These are phyloP conservation scores for Cystobasidiaceae sp. DNA, from an alignment of 1,284 basidiomycete species.

Conservation along the genomic window DNA sequence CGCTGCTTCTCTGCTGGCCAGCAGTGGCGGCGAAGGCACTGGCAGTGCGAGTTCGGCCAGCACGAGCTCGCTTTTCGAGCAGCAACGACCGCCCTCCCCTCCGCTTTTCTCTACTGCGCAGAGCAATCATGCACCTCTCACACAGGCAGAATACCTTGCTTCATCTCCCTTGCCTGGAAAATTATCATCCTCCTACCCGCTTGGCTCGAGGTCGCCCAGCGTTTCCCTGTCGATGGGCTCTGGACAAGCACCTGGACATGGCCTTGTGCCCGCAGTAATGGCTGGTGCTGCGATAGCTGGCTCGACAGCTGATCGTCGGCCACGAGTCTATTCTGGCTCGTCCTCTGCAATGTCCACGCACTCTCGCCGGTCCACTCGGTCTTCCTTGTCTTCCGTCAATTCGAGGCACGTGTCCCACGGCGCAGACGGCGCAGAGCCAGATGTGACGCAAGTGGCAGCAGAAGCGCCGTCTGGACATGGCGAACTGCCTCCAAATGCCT, in stretches of 20 bases:
- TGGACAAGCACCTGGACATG: background rate
- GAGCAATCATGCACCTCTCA: background rate
- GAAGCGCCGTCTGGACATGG: background rate
- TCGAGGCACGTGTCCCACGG: background rate
- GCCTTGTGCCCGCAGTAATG: constrained; percentile 6
- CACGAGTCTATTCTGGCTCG: too few relatives aligned
- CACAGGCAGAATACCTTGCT: background rate
- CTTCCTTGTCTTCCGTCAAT: background rate
- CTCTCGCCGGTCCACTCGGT: constrained; percentile 3
- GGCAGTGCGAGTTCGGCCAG: background rate
- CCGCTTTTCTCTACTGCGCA: background rate
- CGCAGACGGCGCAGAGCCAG: background rate
- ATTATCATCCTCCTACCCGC: background rate
- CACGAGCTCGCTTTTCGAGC: constrained; percentile 10
- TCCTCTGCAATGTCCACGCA: constrained; percentile 9
- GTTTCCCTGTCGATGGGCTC: background rate
- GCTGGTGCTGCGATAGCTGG: too few relatives aligned
- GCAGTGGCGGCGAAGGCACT: background rate
- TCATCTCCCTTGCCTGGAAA: background rate
- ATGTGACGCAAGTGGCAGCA: background rate
- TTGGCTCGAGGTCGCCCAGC: background rate
- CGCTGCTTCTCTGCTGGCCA: background rate
- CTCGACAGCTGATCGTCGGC: too few relatives aligned
- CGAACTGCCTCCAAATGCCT: too few relatives aligned
- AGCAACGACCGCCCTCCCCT: background rate